Evolutionary conservation across 305 asterid genomes (phyloP).

Genomic region (Solanum hybrid): DNA sequence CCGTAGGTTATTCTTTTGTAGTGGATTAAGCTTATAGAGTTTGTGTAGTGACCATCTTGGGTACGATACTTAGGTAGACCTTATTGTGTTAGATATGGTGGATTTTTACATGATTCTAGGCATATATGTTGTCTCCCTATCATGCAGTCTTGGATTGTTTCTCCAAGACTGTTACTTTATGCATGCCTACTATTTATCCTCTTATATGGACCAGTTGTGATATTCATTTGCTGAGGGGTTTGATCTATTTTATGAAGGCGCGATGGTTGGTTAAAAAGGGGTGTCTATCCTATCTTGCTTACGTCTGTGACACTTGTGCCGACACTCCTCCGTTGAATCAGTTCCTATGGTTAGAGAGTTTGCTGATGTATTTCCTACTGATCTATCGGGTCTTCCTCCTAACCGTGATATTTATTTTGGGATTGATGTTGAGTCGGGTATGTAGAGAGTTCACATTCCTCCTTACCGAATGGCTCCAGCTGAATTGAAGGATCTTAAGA

Average conservation of each 20-base stretch:
- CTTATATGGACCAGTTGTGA: no score
- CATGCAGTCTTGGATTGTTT: neutral
- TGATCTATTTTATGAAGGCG: no score
- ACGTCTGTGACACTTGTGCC: neutral
- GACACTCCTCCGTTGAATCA: neutral
- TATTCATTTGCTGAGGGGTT: no score
- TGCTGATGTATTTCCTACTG: no score
- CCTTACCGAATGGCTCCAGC: neutral
- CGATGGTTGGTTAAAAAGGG: neutral
- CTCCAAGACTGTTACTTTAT: neutral
- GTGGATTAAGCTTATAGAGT: neutral
- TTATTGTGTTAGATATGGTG: neutral
- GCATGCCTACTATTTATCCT: no score
- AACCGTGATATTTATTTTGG: neutral
- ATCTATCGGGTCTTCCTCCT: neutral
- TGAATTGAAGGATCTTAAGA: neutral
- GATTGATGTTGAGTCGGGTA: neutral
- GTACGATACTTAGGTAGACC: neutral
- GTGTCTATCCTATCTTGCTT: neutral
- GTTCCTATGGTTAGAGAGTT: neutral
- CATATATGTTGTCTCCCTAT: neutral
- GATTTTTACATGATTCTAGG: neutral
- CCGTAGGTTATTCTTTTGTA: neutral
- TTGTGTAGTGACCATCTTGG: neutral
- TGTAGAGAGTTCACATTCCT: neutral